Conservation (phyloP, 352 stramenopile species). For the Phytopythium helicoides region DNA sequence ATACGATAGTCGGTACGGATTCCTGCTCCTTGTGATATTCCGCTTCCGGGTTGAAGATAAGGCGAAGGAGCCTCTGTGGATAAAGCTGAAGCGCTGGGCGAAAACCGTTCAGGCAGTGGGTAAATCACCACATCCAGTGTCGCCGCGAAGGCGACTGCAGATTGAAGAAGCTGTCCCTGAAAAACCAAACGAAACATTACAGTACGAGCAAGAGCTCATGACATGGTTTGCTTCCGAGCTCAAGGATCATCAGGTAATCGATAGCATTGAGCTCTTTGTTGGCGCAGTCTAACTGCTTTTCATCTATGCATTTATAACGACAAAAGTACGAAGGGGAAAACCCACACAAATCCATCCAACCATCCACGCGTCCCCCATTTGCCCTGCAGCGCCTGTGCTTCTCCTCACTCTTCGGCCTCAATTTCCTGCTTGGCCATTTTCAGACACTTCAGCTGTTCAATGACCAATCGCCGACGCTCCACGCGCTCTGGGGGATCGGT, state of each 20-base stretch:
- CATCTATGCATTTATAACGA: no score
- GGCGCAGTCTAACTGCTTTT: slow-evolving; percentile 14
- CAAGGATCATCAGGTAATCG: slow-evolving; percentile 52
- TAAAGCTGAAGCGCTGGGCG: not conserved
- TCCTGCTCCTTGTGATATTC: slow-evolving; percentile 52
- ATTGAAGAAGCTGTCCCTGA: slow-evolving; percentile 1
- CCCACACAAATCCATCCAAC: no score
- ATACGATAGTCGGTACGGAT: slow-evolving; percentile 54
- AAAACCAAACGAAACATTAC: slow-evolving; percentile 18
- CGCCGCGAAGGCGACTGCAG: not conserved
- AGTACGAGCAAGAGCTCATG: slow-evolving; percentile 46
- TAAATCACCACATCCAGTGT: not conserved
- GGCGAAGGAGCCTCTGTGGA: not conserved
- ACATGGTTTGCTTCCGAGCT: slow-evolving; percentile 52
- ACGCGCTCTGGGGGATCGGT: slow-evolving; percentile 15
- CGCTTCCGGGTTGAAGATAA: slow-evolving; percentile 32
- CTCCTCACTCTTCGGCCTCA: slow-evolving; percentile 10
- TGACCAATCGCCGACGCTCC: slow-evolving; percentile 14
- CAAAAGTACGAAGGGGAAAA: not conserved
- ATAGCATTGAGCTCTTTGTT: slow-evolving; percentile 29
- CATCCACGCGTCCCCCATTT: slow-evolving; percentile 3
- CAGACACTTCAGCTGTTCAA: slow-evolving; percentile 15
- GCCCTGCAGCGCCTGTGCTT: not conserved
- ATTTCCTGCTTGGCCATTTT: slow-evolving; percentile 18
- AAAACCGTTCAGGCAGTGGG: not conserved